A percentile compares a stretch with the other conserved stretches of the same genome.
phyloP scores from a whole-genome alignment of 2,329 filamentous ascomycete genomes.

The Zelopaecilomyces penicillatus region DNA sequence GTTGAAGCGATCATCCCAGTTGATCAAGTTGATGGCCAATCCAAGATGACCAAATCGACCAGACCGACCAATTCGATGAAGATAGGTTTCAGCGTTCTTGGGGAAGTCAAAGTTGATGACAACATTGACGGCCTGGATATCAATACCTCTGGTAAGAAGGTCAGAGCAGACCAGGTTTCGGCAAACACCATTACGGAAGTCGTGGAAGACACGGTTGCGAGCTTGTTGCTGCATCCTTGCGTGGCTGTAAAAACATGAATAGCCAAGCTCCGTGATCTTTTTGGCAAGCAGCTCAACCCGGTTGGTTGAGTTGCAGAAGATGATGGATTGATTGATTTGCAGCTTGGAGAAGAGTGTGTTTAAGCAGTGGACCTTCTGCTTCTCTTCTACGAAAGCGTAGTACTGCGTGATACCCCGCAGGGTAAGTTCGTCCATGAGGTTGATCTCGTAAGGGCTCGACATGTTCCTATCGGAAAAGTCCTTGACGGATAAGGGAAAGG shows the following conservation, averaged over 20 bases:
- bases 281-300: constrained; percentile 95
- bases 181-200: constrained; percentile 96
- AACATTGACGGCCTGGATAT: constrained; percentile 98
- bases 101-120: constrained; percentile 99
- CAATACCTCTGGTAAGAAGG: constrained; percentile 93
- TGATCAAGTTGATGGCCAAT: constrained; percentile 97
- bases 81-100: constrained; percentile 97
- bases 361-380: constrained; percentile 97
- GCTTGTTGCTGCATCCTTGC: constrained; percentile 96
- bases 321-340: constrained; percentile 99
- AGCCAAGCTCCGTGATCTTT: constrained; percentile 98
- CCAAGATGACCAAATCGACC: constrained; percentile 95
- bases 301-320: constrained; percentile 99
- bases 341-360: constrained; percentile 99
- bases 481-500: constrained; percentile 95
- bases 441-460: constrained; percentile 94
- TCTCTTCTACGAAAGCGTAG: constrained; percentile 98
- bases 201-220: constrained; percentile 97
- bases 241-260: constrained; percentile 99
- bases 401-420: constrained; percentile 98
- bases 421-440: constrained; percentile 98
- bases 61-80: constrained; percentile 95
- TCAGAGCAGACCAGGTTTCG: constrained; percentile 98
- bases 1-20: constrained; percentile 98
- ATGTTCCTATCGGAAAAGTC: constrained; percentile 98